These are phyloP conservation scores for Spergularia marina DNA, from an alignment of 148 eudicot genomes.

Conservation along the genomic window DNA sequence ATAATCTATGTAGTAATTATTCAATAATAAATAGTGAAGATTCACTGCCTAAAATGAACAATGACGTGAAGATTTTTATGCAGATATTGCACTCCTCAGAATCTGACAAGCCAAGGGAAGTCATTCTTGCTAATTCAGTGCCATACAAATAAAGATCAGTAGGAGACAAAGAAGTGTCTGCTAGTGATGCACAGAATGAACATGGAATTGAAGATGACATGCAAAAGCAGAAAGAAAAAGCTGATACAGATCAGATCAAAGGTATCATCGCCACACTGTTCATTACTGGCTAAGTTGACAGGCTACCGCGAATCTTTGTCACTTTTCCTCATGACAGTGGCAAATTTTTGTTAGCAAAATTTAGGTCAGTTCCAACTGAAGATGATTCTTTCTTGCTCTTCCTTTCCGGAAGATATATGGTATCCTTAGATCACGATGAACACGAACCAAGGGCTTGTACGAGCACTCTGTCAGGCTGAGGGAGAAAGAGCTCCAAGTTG, in stretches of 20 bases:
- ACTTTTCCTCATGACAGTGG: slow-evolving; percentile 8
- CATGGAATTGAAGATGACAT: background rate
- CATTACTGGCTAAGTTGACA: background rate
- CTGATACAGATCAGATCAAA: background rate
- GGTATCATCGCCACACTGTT: background rate
- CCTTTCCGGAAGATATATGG: background rate
- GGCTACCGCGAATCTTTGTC: background rate
- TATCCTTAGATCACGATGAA: background rate
- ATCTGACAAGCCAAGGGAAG: slow-evolving; percentile 16
- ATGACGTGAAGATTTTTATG: slow-evolving; percentile 6
- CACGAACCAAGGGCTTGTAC: background rate
- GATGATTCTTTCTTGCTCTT: background rate
- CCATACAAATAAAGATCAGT: slow-evolving; percentile 3
- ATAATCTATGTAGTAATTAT: background rate
- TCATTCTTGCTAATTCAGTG: slow-evolving; percentile 16
- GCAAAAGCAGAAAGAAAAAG: too few relatives aligned
- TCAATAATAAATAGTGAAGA: slow-evolving; percentile 16
- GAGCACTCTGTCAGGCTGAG: background rate
- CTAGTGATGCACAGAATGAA: background rate
- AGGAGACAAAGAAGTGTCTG: background rate
- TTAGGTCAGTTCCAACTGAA: background rate
- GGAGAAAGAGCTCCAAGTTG: background rate
- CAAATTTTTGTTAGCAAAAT: slow-evolving; percentile 9
- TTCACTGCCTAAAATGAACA: slow-evolving; percentile 12
- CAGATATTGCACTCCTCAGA: background rate